Base-by-base conservation (phyloP, 2,329 filamentous ascomycete species). In the Aspergillus sp. region DNA sequence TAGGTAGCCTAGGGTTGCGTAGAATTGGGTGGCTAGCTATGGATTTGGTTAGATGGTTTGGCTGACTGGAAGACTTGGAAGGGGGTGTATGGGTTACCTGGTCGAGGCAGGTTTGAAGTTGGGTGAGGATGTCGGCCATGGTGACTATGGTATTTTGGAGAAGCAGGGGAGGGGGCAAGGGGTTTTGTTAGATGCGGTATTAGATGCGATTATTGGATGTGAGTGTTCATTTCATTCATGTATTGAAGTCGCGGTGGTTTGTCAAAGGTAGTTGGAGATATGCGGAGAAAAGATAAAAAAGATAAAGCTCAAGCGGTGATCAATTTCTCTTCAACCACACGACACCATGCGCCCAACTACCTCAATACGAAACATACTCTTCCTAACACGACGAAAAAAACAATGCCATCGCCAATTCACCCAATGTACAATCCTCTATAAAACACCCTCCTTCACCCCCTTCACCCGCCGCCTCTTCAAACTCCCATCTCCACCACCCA, bases 21-120 rank as follows among this genome's bases (percentile, higher is more conserved):
- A 76, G 68, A 75, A 74, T 66, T 76, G 74, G 43, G 72, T 75
- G 58, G 72, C 70, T 27, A 76, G 69, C 70, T 74, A 48, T 46
- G 22, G n/a, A 41, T 38, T 38, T 43, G 22, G 33, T 53, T 47
- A 41, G 39, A 19, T 48, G 17, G 19, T n/a, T 12, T 23, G 41
- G 13, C n/a, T 15, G 44, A 19, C 17, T 19, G 17, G 17, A 19
- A 3, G 17, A 19, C 17, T 19, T 19, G 17, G 17, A 19, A 3
- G 17, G 17, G 17, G 3, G 17, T 19, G 17, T 19, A 19, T 19
- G 17, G 17, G 35, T 41, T 62, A 72, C 72, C 56, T 76, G 74
- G 55, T 76, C 73, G 35, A 75, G 69, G 55, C 73, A 75, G 47
- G 73, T 74, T 63, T 76, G 74, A 33, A 76, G 67, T 50, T 76